A percentile compares a stretch with the other conserved stretches of the same genome.
Evolutionary conservation across 768 basidiomycete species (phyloP).

Genomic region (Amanita phalloides): DNA sequence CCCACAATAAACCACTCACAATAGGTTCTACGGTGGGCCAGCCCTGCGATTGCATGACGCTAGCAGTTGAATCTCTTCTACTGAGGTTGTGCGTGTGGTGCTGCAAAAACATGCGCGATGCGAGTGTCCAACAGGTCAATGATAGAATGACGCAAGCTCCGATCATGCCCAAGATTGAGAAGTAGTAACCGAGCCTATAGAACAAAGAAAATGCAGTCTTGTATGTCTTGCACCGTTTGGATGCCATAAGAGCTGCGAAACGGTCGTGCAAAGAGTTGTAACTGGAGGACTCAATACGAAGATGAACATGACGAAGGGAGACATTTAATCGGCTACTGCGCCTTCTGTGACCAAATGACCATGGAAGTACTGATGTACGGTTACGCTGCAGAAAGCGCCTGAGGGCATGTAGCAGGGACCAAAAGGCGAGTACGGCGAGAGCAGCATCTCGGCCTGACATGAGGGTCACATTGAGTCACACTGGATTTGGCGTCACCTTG

Average conservation of each 20-base stretch:
- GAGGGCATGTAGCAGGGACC: slow-evolving; percentile 1
- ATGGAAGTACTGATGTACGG: not conserved
- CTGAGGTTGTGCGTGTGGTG: not conserved
- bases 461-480: not conserved
- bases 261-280: slow-evolving; percentile 41
- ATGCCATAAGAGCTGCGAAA: slow-evolving; percentile 24
- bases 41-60: not conserved
- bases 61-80: not conserved
- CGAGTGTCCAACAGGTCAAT: slow-evolving; percentile 19
- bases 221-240: slow-evolving; percentile 15
- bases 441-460: not conserved
- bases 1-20: slow-evolving; percentile 13
- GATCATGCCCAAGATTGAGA: slow-evolving; percentile 38
- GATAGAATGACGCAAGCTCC: slow-evolving; percentile 27
- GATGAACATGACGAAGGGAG: slow-evolving; percentile 15
- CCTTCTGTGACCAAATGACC: not conserved
- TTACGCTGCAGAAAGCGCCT: not conserved
- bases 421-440: slow-evolving; percentile 1
- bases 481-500: not conserved
- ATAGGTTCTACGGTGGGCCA: slow-evolving; percentile 18
- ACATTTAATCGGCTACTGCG: not conserved
- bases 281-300: slow-evolving; percentile 35
- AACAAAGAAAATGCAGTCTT: slow-evolving; percentile 19
- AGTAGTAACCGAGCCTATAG: slow-evolving; percentile 41
- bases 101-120: slow-evolving; percentile 5